Base-by-base conservation (phyloP, 805 yeast species). In the Nakazawaea ambrosiae region DNA sequence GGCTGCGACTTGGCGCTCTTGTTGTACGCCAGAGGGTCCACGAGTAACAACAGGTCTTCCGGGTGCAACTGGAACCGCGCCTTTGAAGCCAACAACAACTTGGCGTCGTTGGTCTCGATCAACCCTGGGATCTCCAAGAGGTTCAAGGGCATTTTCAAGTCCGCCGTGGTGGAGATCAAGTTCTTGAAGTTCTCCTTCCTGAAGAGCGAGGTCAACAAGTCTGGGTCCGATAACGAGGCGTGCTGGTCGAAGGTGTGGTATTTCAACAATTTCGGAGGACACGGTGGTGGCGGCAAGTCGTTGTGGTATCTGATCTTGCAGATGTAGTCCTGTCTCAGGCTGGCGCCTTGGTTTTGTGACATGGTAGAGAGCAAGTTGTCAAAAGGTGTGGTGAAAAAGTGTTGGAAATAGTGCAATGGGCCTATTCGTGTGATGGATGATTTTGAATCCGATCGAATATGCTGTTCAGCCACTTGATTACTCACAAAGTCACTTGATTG, bases 211-310 rank as follows among this genome's bases (percentile, higher is more conserved):
- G 88, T 69, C 46, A 90, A 61, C 38, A 86, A 66, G 37, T 68
- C 61, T 3, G 83, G 59, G 1, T 80, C 65, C 24, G 70, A 68
- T 27, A 69, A 63, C 14, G 61, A 54, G 36, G 72, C 71, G 42
- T 60, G 63, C 12, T 58, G 54, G 42, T 68, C 72, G 33, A 52
- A 49, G 34, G 50, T 67, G 48, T 58, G 63, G 46, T 78, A 73
- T 34, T 78, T 73, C 37, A 92, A 58, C 40, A 89, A 70, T 55
- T 83, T 86, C 22, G 98, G 97, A 32, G 95, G 87, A 44, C 92
- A 70, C 18, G 90, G 82, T 8, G 97, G 97, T 2, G 96, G 89
- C 5, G 98, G 98, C 18, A 92, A 67, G 50, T 77, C 83, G 56
- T 92, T 92, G 42, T 75, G 75, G 58, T 88, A 90, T 52, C 95